Base-by-base conservation (phyloP, 192 early-diverging fungal genomes). In the Umbelopsis sp. region DNA sequence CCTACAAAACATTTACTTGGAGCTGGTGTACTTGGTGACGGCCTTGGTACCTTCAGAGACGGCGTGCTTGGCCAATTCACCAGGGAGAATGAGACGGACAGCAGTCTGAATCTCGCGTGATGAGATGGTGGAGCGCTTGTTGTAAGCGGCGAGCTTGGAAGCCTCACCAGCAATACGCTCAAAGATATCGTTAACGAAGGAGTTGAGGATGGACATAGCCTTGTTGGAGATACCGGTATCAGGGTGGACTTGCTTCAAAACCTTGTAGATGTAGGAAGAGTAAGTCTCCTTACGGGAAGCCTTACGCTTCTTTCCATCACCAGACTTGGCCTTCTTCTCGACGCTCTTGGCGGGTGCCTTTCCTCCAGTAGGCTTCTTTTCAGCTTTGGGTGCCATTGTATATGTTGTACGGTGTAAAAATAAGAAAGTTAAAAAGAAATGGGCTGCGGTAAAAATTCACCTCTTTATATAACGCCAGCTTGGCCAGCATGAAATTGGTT, bases 11-110 rank as follows among this genome's bases (percentile, higher is more conserved):
- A 31, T 65, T 88, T 86, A 88, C 70, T 88, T 93, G 77, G 90
- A 89, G 52, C 90, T 91, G 73, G 94, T 93, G 89, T 94, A 97
- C 88, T 97, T 97, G 87, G 93, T 95, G 78, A 96, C 94, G 68
- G 96, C 96, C 89, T 97, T 97, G 87, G 95, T 96, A 70, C 95
- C 96, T 86, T 96, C 96, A 70, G 96, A 97, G 75, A 97, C 94
- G 74, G 95, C 95, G 86, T 97, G 95, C 88, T 94, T 95, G 86
- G 94, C 92, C 66, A 97, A 88, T 82, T 97, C 96, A 80, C 96
- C 95, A 70, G 96, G 95, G 31, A 85, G 77, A 71, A 82, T 83
- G 32, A 85, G 75, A 73, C 84, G 80, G 32, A 85, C 79, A 72
- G 83, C 73, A 54, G 91, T 92, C 77, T 95, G 93, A 76, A 95